Base-by-base conservation (phyloP, 192 early-diverging fungal genomes). In the Gorgonomyces haynaldii region DNA sequence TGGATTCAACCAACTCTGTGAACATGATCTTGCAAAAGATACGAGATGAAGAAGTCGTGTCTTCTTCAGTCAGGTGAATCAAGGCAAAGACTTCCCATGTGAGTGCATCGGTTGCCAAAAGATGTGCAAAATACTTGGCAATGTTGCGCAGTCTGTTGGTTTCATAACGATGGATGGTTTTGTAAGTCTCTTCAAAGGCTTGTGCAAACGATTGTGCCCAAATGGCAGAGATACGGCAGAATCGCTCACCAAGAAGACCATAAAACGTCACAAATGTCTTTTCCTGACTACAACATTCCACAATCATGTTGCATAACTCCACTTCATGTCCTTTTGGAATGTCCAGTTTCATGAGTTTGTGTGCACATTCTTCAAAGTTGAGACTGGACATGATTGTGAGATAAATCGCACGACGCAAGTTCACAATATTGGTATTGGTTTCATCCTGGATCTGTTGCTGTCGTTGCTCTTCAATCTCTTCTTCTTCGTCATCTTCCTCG, bases 11-110 rank as follows among this genome's bases (percentile, higher is more conserved):
- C 19, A 98, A 54, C 44, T 96, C 94, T 63, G 89, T 81, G 53
- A 98, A 86, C 35, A 98, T 37, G 39, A 94, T 91, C 66, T 96
- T 96, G 56, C 92, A 69, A 50, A 98, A 98, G 52, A 98, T 98
- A 63, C 94, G 83, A 32, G 92, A 96, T 31, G 85, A 83, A 2
- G 87, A 88, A 0, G 94, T 95, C 1, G 94, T 98, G n/a, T 84
- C 76, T n/a, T 83, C 83, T 61, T 98, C 94, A 9, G 88, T 98
- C 50, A 98, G 57, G 29, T 75, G 77, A 27, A 98, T 70, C 2
- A 78, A 65, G 15, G 69, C 62, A 38, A 98, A 75, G 1, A 83
- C 86, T 17, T 81, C 69, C 91, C 92, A 91, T 1, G 72, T 69
- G 8, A 98, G 57, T 1, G 81, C 86, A 45, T 96, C 87, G 4